Evolutionary conservation across 2,329 filamentous ascomycete genomes (phyloP), one percentile per base, ranked within the genome.

Genomic region (Colletotrichum eleusines): DNA sequence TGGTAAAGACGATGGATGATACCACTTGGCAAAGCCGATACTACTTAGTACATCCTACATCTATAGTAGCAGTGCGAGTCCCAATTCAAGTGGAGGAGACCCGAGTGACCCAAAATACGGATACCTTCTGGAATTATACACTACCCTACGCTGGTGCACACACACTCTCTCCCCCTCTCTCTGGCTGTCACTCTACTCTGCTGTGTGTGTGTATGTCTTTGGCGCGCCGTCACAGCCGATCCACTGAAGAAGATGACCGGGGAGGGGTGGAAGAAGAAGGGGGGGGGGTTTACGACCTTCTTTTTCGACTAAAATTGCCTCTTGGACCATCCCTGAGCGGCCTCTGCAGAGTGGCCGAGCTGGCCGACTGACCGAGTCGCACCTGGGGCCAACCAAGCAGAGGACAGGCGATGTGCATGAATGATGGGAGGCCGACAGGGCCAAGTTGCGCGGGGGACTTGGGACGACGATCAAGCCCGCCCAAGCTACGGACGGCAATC

Each of bases 121-220:
- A 66, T 72, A 71, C 61, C 70, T 72, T 72, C 67, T 72, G 70
- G 70, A 72, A 72, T 61, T 51, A n/a, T n/a, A n/a, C n/a, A n/a
- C n/a, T n/a, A 57, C 67, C 67, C 55, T 70, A 63, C 28, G 55
- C 53, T 28, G 18, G 31, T 53, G 46, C 42, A 48, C 31, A 48
- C 42, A 48, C 42, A 11, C 35, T 11, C 63, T 33, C 33, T 26
- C 23, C 8, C 28, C 7, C 23, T 48, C 40, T 14, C 53, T 58
- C 18, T 9, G 1, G 8, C 40, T 51, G 20, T 51, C 48, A 38
- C 46, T 16, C 11, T 40, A 18, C n/a, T n/a, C n/a, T n/a, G n/a
- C n/a, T 40, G 38, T 40, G 38, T 18, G 38, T 40, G 12, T 18
- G 8, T 6, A 28, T 26, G 46, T 46, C 42, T 46, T 46, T 46